Evolutionary conservation across 2,329 filamentous ascomycete genomes (phyloP).

Genomic region (Fusarium kyushuense): DNA sequence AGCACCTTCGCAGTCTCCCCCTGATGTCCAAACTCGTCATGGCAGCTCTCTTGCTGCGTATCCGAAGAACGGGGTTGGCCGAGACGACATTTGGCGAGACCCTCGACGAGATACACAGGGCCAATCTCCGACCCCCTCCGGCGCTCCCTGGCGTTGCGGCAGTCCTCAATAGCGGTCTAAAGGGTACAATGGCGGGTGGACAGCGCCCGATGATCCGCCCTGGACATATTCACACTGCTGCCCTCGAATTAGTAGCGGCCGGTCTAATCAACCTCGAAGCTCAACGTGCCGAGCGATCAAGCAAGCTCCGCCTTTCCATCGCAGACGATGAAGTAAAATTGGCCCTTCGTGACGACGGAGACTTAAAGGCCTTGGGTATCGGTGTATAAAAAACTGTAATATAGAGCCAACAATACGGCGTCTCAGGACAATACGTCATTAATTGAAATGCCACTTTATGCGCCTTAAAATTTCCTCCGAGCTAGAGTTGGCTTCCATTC

Average conservation of each 20-base stretch:
- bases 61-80: slow-evolving; percentile 83
- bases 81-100: slow-evolving; percentile 93
- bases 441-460: slow-evolving; percentile 13
- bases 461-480: slow-evolving; percentile 76
- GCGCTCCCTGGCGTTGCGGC: slow-evolving; percentile 55
- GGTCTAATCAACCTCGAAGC: slow-evolving; percentile 89
- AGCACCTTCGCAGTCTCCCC: slow-evolving; percentile 85
- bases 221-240: slow-evolving; percentile 72
- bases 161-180: slow-evolving; percentile 50
- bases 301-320: slow-evolving; percentile 86
- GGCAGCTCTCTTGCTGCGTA: slow-evolving; percentile 81
- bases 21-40: slow-evolving; percentile 87
- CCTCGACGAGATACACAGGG: slow-evolving; percentile 75
- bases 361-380: slow-evolving; percentile 84
- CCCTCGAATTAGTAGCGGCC: slow-evolving; percentile 85
- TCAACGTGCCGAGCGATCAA: slow-evolving; percentile 83
- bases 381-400: slow-evolving; percentile 51
- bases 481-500: slow-evolving; percentile 90
- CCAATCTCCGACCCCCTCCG: slow-evolving; percentile 52
- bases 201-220: slow-evolving; percentile 52
- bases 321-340: slow-evolving; percentile 91
- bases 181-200: slow-evolving; percentile 44
- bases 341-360: slow-evolving; percentile 88
- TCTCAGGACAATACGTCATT: slow-evolving; percentile 26
- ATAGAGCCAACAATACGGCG: slow-evolving; percentile 25